phyloP scores from a whole-genome alignment of 345 rosid genomes.

The Syzygium jambos region DNA sequence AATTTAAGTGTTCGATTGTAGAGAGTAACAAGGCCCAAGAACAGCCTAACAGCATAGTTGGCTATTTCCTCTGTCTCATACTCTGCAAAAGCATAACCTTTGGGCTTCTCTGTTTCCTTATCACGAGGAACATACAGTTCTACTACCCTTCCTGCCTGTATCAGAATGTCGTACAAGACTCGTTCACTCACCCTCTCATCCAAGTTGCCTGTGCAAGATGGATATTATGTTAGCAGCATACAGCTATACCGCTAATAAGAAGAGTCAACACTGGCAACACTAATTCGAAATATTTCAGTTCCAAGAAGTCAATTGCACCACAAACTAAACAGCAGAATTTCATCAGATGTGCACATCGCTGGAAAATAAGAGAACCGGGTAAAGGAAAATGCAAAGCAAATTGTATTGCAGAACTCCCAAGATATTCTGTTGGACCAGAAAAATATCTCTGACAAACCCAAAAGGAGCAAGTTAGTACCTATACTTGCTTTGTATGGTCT shows the following conservation, averaged over 20 bases:
- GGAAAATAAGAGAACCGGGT: background rate
- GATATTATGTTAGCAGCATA: background rate
- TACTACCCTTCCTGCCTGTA: constrained; percentile 81
- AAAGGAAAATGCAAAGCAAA: background rate
- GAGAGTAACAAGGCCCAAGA: constrained; percentile 85
- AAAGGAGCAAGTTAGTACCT: background rate
- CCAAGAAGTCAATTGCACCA: background rate
- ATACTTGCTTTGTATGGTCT: background rate
- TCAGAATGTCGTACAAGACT: constrained; percentile 74
- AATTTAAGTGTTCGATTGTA: constrained; percentile 67
- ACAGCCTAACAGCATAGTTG: constrained; percentile 84
- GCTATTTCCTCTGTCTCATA: constrained; percentile 83
- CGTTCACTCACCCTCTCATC: constrained; percentile 86
- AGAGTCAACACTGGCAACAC: background rate
- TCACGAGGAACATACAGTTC: constrained; percentile 82
- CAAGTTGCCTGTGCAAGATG: constrained; percentile 47
- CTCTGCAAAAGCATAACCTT: constrained; percentile 88
- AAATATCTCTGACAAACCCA: background rate
- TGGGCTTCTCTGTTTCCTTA: constrained; percentile 72
- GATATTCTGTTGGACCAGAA: background rate
- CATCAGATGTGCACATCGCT: background rate
- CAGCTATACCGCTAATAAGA: background rate
- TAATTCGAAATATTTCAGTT: background rate
- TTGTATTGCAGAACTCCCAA: background rate
- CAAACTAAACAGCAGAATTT: background rate